Percentiles rank a stretch among this genome's conserved stretches.
Evolutionary conservation across 23 red algal genomes (phyloP).

Genomic region (Porphyridium purpureum): DNA sequence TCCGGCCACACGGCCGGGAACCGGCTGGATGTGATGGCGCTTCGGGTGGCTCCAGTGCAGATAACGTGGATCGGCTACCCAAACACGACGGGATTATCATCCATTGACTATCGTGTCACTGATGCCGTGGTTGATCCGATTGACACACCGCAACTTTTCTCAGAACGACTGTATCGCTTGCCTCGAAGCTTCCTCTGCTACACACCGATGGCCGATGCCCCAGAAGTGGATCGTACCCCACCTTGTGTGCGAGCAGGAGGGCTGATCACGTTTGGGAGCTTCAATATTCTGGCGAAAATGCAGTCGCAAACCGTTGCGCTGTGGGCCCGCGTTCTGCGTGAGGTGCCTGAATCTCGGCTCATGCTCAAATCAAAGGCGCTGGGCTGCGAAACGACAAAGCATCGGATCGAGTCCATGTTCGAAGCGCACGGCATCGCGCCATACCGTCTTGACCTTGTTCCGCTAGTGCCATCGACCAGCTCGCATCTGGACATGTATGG

Average conservation of each 20-base stretch:
- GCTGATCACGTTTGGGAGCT: slow-evolving; percentile 57
- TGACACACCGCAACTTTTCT: slow-evolving; percentile 45
- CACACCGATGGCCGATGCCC: slow-evolving; percentile 46
- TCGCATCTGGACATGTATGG: slow-evolving; percentile 50
- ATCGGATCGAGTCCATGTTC: slow-evolving; percentile 40
- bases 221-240: slow-evolving; percentile 9
- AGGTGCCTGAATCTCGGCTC: slow-evolving; percentile 43
- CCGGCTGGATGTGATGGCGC: slow-evolving; percentile 62
- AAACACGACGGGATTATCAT: slow-evolving; percentile 52
- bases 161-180: slow-evolving; percentile 58
- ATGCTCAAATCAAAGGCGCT: slow-evolving; percentile 59
- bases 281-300: slow-evolving; percentile 69
- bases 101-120: slow-evolving; percentile 56
- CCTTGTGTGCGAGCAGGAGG: slow-evolving; percentile 23
- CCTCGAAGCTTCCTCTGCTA: slow-evolving; percentile 68
- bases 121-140: slow-evolving; percentile 40
- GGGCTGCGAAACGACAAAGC: slow-evolving; percentile 7
- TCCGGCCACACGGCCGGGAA: slow-evolving; percentile 63
- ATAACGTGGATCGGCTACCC: slow-evolving; percentile 83
- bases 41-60: slow-evolving; percentile 47
- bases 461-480: slow-evolving; percentile 41
- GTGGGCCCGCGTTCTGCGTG: slow-evolving; percentile 43
- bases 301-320: slow-evolving; percentile 44
- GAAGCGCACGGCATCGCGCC: slow-evolving; percentile 16
- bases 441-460: slow-evolving; percentile 43